Base-by-base conservation (phyloP, 345 rosid species). In the Balakata baccata region DNA sequence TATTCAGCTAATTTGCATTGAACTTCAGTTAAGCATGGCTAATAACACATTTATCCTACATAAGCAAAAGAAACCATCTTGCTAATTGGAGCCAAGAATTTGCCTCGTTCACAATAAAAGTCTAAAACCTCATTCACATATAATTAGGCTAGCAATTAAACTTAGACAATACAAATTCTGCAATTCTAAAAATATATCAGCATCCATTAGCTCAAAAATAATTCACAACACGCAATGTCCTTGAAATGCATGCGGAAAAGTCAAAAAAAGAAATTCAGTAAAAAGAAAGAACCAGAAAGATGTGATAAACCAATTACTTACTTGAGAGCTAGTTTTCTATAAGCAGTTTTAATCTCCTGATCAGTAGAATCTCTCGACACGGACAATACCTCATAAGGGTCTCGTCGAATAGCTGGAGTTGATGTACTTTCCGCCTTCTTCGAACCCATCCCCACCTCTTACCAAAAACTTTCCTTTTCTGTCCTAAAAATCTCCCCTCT, bases 251-350 rank as follows among this genome's bases (percentile, higher is more conserved):
- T 0, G 13, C n/a, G 49, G 8, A 49, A 46, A 20, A 49, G 43
- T 45, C 20, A n/a, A 41, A 23, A 64, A 29, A 65, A 39, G 8
- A 37, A 63, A 53, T 16, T 0, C 22, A 66, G 46, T 22, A 64
- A 23, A 68, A 74, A 25, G 5, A 2, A 63, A 38, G 51, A 22
- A n/a, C 12, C 2, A 29, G 14, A 4, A 56, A 65, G 41, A 20
- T 4, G 53, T 13, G n/a, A 63, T 1, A 53, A 12, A 50, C 13
- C 62, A 22, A 70, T 53, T 4, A 70, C 91, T 84, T 80, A 96
- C 99, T 91, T 96, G 50, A 96, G 97, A 79, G 99, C 99, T 69
- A 91, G 91, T 87, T 90, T 96, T 66, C 99, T 71, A 60, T 96
- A 96, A 52, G 99, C 93, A 25, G 98, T 86, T 80, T 96, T 96